These are phyloP conservation scores for Apophysomyces sp. DNA, from an alignment of 371 early-diverging fungal genomes.

Conservation along the genomic window DNA sequence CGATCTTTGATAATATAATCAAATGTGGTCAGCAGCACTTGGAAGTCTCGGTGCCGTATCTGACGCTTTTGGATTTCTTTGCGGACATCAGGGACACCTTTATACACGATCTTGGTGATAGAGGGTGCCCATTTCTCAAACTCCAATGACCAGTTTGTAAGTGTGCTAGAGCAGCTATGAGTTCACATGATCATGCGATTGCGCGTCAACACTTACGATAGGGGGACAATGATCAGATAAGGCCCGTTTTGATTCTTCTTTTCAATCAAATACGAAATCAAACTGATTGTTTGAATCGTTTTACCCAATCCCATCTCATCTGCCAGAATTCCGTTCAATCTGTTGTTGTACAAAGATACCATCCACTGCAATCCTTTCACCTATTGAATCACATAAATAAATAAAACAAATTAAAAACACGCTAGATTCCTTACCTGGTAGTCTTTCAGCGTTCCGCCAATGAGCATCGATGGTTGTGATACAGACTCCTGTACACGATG, in stretches of 20 bases:
- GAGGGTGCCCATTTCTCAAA: constrained; percentile 98
- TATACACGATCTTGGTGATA: constrained; percentile 89
- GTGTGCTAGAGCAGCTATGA: constrained; percentile 49
- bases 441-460: constrained; percentile 91
- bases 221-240: constrained; percentile 90
- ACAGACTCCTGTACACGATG: constrained; percentile 84
- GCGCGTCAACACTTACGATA: constrained; percentile 66
- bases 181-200: background rate
- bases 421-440: constrained; percentile 91
- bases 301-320: constrained; percentile 99
- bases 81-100: constrained; percentile 80
- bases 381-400: constrained; percentile 15
- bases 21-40: constrained; percentile 97
- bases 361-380: constrained; percentile 99
- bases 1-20: constrained; percentile 97
- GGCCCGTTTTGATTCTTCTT: constrained; percentile 91
- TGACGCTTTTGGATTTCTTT: constrained; percentile 71
- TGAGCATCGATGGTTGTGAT: constrained; percentile 77
- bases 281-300: constrained; percentile 97
- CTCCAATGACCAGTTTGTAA: constrained; percentile 98
- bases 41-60: constrained; percentile 79
- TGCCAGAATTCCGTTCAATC: constrained; percentile 96
- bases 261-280: constrained; percentile 93
- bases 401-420: no score
- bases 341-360: constrained; percentile 95